phyloP scores from a whole-genome alignment of 805 yeast species.

The Kuraishia hungarica region DNA sequence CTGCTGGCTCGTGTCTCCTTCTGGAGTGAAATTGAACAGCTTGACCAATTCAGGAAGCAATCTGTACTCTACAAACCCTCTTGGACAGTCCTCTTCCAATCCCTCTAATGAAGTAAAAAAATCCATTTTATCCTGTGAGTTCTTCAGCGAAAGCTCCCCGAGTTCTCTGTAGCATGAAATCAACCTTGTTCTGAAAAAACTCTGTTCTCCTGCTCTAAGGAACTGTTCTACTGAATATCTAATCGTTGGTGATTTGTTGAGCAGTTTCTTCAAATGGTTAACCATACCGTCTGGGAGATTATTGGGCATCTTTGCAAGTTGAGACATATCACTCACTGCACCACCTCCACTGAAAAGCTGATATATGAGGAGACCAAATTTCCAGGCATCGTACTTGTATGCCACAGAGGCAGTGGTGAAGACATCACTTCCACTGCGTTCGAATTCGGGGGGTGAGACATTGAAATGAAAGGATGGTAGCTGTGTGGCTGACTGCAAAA shows the following conservation, averaged over 20 bases:
- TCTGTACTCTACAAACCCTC: slow-evolving; percentile 47
- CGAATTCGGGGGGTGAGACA: slow-evolving; percentile 44
- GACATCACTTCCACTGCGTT: slow-evolving; percentile 33
- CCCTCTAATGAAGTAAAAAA: slow-evolving; percentile 29
- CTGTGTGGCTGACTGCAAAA: slow-evolving; percentile 14
- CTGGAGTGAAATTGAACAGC: slow-evolving; percentile 25
- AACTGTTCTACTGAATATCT: slow-evolving; percentile 30
- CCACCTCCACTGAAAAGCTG: slow-evolving; percentile 30
- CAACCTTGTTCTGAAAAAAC: slow-evolving; percentile 35
- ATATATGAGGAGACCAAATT: slow-evolving; percentile 48
- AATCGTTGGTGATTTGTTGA: slow-evolving; percentile 26
- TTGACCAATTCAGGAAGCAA: slow-evolving; percentile 63
- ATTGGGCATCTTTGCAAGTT: slow-evolving; percentile 5
- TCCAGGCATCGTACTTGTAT: slow-evolving; percentile 53
- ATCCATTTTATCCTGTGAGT: slow-evolving; percentile 43
- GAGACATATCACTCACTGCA: slow-evolving; percentile 3
- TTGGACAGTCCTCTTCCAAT: slow-evolving; percentile 29
- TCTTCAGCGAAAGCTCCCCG: slow-evolving; percentile 45
- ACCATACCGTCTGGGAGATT: slow-evolving; percentile 30
- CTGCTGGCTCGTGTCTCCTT: slow-evolving; percentile 13
- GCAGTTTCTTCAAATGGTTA: slow-evolving; percentile 29
- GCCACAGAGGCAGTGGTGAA: slow-evolving; percentile 21
- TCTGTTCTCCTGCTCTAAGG: slow-evolving; percentile 18
- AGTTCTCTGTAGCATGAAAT: slow-evolving; percentile 45
- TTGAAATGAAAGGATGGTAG: slow-evolving; percentile 15